These are phyloP conservation scores for Tylopilus sp. DNA, from an alignment of 1,284 basidiomycete species.

Conservation along the genomic window DNA sequence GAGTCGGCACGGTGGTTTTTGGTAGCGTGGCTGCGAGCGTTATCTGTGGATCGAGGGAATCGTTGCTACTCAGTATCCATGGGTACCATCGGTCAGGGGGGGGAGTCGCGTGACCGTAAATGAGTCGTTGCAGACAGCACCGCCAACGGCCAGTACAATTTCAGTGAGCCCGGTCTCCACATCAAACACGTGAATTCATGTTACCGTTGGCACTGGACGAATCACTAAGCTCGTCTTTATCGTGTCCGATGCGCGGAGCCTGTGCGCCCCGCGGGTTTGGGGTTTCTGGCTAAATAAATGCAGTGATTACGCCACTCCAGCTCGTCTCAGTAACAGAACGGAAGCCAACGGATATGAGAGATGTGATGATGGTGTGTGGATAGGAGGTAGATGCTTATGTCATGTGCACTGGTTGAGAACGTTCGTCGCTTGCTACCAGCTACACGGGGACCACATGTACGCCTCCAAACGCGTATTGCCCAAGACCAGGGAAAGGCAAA, in stretches of 20 bases:
- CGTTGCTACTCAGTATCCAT: not conserved
- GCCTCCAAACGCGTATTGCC: slow-evolving; percentile 1
- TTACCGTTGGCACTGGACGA: not conserved
- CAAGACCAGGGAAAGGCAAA: not conserved
- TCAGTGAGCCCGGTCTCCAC: not conserved
- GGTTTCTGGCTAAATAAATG: not conserved
- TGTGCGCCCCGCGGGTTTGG: too few species aligned
- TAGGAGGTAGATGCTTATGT: not conserved
- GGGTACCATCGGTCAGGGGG: not conserved
- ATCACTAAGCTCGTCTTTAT: slow-evolving; percentile 2
- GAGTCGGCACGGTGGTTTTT: slow-evolving; percentile 5
- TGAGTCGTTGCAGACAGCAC: not conserved
- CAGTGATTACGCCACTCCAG: not conserved
- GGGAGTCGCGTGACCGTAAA: slow-evolving; percentile 7
- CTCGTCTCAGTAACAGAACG: not conserved
- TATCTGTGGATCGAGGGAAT: not conserved
- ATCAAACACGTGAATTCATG: slow-evolving; percentile 1
- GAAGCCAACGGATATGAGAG: not conserved
- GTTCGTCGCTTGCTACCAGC: slow-evolving; percentile 24
- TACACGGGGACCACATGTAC: not conserved
- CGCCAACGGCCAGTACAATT: not conserved
- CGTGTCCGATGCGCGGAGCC: not conserved
- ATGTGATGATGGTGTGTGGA: not conserved
- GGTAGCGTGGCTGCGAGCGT: not conserved
- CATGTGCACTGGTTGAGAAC: slow-evolving; percentile 5